These are phyloP conservation scores for Euphorbia lathyris DNA, from an alignment of 345 rosid genomes.

Conservation along the genomic window DNA sequence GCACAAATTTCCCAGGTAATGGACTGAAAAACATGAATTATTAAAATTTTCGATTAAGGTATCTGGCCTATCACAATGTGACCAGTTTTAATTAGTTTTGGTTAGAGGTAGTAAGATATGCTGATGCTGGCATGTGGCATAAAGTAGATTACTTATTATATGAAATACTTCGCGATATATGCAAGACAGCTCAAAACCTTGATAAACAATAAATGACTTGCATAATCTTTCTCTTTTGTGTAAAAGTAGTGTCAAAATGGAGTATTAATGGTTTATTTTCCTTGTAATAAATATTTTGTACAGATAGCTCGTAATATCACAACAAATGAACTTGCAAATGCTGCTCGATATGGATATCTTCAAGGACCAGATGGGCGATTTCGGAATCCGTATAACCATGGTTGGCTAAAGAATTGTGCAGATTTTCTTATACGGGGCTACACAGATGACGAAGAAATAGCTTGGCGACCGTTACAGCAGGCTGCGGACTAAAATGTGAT, in stretches of 20 bases:
- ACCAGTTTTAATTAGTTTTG: neutral
- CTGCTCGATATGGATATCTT: conserved; percentile 66
- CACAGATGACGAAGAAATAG: conserved; percentile 71
- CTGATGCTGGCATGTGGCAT: neutral
- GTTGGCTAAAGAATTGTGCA: conserved; percentile 76
- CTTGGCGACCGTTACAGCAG: conserved; percentile 61
- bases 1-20: conserved; percentile 76
- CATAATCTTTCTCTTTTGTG: neutral
- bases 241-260: neutral
- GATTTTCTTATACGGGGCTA: conserved; percentile 73
- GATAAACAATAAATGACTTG: neutral
- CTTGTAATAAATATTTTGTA: conserved; percentile 5
- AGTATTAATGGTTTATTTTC: neutral
- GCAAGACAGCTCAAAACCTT: neutral
- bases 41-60: neutral
- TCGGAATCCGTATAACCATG: conserved; percentile 89
- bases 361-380: conserved; percentile 77
- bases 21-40: neutral
- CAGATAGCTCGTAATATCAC: conserved; percentile 93
- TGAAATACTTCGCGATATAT: neutral
- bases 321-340: conserved; percentile 78
- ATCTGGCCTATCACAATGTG: neutral
- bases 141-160: neutral
- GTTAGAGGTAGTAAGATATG: neutral
- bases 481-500: conserved; percentile 30